These are phyloP conservation scores for Annulohypoxylon stygium DNA, from an alignment of 495 filamentous ascomycete species.

Conservation along the genomic window DNA sequence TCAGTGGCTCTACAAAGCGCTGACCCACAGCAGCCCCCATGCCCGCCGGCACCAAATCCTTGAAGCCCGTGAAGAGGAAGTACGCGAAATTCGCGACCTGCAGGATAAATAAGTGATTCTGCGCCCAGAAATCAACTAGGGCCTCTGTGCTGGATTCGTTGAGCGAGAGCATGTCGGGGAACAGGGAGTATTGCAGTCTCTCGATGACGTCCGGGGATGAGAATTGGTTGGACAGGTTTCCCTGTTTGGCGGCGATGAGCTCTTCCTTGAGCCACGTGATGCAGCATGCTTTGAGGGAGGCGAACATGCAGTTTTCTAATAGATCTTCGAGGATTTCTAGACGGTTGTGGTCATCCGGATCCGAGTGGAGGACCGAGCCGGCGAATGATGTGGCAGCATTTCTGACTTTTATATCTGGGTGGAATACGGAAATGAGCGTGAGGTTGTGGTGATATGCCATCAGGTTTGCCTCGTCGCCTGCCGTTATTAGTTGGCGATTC, in stretches of 20 bases:
- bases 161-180: slow-evolving; percentile 55
- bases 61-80: slow-evolving; percentile 63
- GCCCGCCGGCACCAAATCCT: slow-evolving; percentile 55
- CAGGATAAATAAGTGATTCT: slow-evolving; percentile 58
- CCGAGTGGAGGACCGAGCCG: slow-evolving; percentile 76
- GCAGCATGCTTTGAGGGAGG: slow-evolving; percentile 82
- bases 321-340: slow-evolving; percentile 84
- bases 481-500: slow-evolving; percentile 50
- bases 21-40: slow-evolving; percentile 63
- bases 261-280: slow-evolving; percentile 91
- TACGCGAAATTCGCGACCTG: slow-evolving; percentile 65
- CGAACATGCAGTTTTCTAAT: slow-evolving; percentile 82
- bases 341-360: slow-evolving; percentile 77
- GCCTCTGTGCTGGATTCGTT: slow-evolving; percentile 44
- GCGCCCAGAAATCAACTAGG: slow-evolving; percentile 52
- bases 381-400: slow-evolving; percentile 82
- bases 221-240: slow-evolving; percentile 66
- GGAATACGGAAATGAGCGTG: slow-evolving; percentile 75
- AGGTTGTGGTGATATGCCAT: slow-evolving; percentile 72
- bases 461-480: slow-evolving; percentile 53
- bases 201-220: slow-evolving; percentile 64
- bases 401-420: slow-evolving; percentile 73
- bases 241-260: slow-evolving; percentile 65
- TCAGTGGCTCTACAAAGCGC: slow-evolving; percentile 66
- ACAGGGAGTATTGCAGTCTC: slow-evolving; percentile 59